Evolutionary conservation across 1,284 basidiomycete genomes (phyloP).

Genomic region (Athelia psychrophila): DNA sequence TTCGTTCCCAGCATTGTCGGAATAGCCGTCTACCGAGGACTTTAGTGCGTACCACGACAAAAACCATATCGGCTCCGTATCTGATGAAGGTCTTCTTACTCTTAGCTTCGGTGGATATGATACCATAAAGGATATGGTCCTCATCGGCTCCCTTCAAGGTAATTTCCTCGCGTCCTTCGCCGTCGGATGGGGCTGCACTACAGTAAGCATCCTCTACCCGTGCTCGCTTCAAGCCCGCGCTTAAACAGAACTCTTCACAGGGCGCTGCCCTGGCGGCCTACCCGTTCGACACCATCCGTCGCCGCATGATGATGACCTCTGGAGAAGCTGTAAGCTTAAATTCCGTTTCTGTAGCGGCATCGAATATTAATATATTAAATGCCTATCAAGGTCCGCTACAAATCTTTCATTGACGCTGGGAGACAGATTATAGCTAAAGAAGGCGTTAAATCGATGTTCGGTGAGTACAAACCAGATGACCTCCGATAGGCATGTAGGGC

Average conservation of each 20-base stretch:
- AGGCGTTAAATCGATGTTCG: conserved; percentile 59
- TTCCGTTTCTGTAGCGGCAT: conserved; percentile 13
- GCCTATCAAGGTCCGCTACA: conserved; percentile 32
- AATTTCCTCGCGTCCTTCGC: conserved; percentile 65
- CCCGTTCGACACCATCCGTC: conserved; percentile 65
- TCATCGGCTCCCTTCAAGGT: conserved; percentile 53
- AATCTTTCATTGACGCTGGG: conserved; percentile 60
- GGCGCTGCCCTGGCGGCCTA: conserved; percentile 62
- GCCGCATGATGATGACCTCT: conserved; percentile 73
- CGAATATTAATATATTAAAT: background rate
- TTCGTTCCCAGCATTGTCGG: conserved; percentile 63
- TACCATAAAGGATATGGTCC: conserved; percentile 50
- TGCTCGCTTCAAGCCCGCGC: background rate
- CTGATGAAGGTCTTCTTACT: background rate
- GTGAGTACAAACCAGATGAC: conserved; percentile 16
- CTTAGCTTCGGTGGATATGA: conserved; percentile 47
- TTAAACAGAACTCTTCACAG: conserved; percentile 15
- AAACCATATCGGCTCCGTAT: background rate
- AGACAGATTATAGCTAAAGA: conserved; percentile 58
- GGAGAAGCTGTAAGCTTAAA: conserved; percentile 42
- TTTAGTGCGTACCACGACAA: conserved; percentile 36
- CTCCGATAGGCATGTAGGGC: conserved; percentile 21
- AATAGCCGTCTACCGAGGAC: conserved; percentile 60
- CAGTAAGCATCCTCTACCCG: conserved; percentile 20
- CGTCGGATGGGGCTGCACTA: conserved; percentile 55